A percentile compares a stretch with the other conserved stretches of the same genome.
Evolutionary conservation across 2,329 filamentous ascomycete species (phyloP).

Genomic region (Metarhizium humberi): DNA sequence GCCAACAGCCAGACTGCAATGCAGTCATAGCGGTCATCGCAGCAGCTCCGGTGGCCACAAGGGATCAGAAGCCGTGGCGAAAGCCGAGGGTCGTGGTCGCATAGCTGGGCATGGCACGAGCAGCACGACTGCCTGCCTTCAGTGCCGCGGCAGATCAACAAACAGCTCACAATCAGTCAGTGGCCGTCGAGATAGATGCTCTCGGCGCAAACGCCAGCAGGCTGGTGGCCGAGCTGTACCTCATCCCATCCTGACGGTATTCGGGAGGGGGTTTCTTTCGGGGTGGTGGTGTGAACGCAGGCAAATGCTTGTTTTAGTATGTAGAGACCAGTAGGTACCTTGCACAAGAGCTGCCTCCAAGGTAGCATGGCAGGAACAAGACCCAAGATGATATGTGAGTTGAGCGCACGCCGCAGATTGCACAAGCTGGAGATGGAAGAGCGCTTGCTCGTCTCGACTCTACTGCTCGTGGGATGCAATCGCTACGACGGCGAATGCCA

Average conservation of each 20-base stretch:
- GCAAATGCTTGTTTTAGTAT: conserved; percentile 8
- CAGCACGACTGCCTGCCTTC: no score
- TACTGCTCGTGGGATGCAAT: neutral
- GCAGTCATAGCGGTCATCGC: conserved; percentile 8
- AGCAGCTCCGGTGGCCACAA: conserved; percentile 3
- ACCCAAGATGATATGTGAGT: neutral
- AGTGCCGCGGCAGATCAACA: no score
- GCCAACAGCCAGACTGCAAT: conserved; percentile 9
- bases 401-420: neutral
- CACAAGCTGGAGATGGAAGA: neutral
- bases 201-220: no score
- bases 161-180: no score
- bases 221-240: no score
- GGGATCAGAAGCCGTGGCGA: neutral
- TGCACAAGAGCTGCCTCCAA: neutral
- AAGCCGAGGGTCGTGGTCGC: neutral
- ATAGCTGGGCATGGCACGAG: no score
- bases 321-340: conserved; percentile 15
- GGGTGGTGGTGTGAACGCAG: neutral
- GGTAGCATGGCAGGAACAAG: neutral
- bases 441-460: conserved; percentile 3
- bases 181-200: no score
- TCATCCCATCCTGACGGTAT: neutral
- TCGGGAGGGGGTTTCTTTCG: neutral
- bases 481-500: neutral